Evolutionary conservation across 2,329 filamentous ascomycete species (phyloP).

Genomic region (Pseudogymnoascus sp.): DNA sequence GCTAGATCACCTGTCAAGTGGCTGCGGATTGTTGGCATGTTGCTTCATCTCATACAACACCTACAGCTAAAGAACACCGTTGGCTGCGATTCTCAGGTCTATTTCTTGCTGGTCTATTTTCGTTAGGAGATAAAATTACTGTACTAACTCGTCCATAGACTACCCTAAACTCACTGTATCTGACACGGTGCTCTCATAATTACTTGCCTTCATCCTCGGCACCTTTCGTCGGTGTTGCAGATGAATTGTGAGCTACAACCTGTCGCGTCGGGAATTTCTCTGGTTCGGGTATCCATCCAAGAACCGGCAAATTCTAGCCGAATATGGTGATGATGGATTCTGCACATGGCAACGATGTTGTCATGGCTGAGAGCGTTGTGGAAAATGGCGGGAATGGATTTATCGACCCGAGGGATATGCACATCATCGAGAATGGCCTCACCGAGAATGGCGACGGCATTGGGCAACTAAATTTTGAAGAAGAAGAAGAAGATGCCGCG

Average conservation of each 20-base stretch:
- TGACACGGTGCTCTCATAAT: neutral
- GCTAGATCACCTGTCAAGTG: neutral
- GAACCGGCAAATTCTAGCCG: neutral
- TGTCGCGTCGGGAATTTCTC: neutral
- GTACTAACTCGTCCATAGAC: neutral
- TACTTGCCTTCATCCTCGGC: neutral
- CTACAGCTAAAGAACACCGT: neutral
- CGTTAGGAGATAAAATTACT: neutral
- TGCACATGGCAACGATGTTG: neutral
- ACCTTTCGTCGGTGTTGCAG: neutral
- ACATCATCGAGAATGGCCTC: neutral
- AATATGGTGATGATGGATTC: slow-evolving; percentile 11
- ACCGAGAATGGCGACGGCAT: neutral
- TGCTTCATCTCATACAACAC: neutral
- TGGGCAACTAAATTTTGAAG: neutral
- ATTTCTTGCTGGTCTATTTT: neutral
- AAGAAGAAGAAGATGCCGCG: neutral
- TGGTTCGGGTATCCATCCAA: neutral
- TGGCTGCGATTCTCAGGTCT: neutral
- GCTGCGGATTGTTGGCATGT: neutral
- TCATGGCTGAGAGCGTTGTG: neutral
- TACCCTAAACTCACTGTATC: neutral
- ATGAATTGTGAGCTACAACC: neutral
- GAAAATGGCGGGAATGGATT: neutral
- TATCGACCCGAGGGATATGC: neutral